Percentiles rank a stretch among this genome's conserved stretches.
phyloP scores from a whole-genome alignment of 2,329 filamentous ascomycete genomes.

The Chaetomium sp. region DNA sequence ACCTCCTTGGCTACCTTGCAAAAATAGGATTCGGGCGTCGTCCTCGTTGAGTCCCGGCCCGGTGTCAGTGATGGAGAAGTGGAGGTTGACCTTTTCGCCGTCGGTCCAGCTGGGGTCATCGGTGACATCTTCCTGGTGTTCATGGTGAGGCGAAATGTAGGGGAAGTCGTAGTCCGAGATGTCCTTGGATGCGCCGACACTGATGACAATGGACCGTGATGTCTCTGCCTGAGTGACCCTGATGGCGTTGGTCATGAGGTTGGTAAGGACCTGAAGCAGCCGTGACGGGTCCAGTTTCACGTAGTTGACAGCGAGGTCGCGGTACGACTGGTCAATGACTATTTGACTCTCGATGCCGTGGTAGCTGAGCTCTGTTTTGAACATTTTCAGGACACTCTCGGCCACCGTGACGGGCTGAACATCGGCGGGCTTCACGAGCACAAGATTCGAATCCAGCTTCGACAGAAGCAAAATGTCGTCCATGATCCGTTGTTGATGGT shows the following conservation, averaged over 20 bases:
- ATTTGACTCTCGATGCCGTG: slow-evolving; percentile 68
- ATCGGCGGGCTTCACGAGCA: slow-evolving; percentile 64
- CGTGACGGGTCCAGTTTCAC: slow-evolving; percentile 69
- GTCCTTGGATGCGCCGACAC: slow-evolving; percentile 55
- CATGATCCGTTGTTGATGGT: slow-evolving; percentile 71
- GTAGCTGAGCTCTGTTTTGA: slow-evolving; percentile 65
- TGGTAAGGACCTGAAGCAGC: slow-evolving; percentile 68
- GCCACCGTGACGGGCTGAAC: slow-evolving; percentile 61
- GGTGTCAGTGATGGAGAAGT: slow-evolving; percentile 66
- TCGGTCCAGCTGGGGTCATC: slow-evolving; percentile 61
- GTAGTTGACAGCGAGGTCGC: slow-evolving; percentile 60
- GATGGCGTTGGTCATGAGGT: slow-evolving; percentile 63
- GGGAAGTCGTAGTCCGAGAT: slow-evolving; percentile 36
- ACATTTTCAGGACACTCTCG: slow-evolving; percentile 65
- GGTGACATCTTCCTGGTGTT: slow-evolving; percentile 39
- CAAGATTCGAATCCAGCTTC: slow-evolving; percentile 68
- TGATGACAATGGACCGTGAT: slow-evolving; percentile 54
- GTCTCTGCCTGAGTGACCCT: slow-evolving; percentile 59
- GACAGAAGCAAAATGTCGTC: slow-evolving; percentile 67
- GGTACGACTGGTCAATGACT: slow-evolving; percentile 60
- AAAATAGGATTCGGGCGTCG: slow-evolving; percentile 68
- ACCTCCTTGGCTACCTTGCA: slow-evolving; percentile 71
- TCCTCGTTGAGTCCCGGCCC: slow-evolving; percentile 62
- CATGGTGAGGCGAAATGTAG: slow-evolving; percentile 42
- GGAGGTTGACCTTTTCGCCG: slow-evolving; percentile 64